Evolutionary conservation across 2,329 filamentous ascomycete genomes (phyloP).

Genomic region (Emergomyces orientalis): DNA sequence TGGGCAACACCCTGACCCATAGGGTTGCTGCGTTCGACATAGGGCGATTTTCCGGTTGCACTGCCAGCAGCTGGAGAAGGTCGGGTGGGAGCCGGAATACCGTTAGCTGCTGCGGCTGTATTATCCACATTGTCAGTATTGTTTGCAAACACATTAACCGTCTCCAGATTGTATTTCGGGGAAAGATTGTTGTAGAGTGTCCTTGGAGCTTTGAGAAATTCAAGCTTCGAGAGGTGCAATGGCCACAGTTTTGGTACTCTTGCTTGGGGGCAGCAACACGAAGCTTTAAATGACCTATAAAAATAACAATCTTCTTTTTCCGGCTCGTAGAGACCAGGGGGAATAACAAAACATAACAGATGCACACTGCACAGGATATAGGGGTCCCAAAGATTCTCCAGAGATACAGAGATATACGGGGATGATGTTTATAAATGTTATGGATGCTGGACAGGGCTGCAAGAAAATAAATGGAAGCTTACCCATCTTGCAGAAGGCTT

Average conservation of each 20-base stretch:
- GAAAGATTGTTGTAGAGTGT: constrained; percentile 11
- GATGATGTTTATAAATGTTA: constrained; percentile 3
- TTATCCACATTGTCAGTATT: constrained; percentile 26
- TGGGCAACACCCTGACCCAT: constrained; percentile 47
- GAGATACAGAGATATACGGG: not conserved
- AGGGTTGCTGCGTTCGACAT: constrained; percentile 50
- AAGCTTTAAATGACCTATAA: constrained; percentile 7
- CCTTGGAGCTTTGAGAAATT: constrained; percentile 14
- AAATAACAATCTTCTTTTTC: not conserved
- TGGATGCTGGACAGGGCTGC: not conserved
- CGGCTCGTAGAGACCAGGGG: not conserved
- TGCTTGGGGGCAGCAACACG: constrained; percentile 1
- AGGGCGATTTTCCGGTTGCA: constrained; percentile 46
- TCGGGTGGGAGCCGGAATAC: constrained; percentile 19
- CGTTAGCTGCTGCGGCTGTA: constrained; percentile 26
- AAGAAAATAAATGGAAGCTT: constrained; percentile 20
- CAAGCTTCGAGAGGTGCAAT: not conserved
- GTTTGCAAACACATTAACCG: constrained; percentile 14
- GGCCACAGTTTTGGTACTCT: constrained; percentile 2
- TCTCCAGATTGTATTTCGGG: constrained; percentile 12
- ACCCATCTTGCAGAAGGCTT: constrained; percentile 26
- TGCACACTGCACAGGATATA: not conserved
- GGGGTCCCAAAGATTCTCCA: not conserved
- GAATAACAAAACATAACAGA: not conserved
- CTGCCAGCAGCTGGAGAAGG: constrained; percentile 32